Conservation (phyloP, 139 green algal species). For the Chlorella sp. region DNA sequence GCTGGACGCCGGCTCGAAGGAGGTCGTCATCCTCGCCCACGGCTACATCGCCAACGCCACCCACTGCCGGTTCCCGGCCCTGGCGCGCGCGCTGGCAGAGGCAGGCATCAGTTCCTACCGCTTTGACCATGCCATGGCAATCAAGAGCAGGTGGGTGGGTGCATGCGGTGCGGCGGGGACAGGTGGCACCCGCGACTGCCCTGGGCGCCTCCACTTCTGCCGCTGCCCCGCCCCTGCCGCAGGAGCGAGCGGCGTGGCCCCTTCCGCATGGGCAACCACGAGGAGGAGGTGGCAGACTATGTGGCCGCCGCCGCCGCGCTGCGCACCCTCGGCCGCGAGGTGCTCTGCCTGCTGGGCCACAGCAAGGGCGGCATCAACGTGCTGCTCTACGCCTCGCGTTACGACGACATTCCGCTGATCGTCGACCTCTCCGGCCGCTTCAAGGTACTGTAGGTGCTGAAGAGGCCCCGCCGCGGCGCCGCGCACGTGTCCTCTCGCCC, state of each 20-base stretch:
- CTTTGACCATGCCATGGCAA: conserved; percentile 40
- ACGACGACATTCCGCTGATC: conserved; percentile 25
- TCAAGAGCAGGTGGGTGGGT: too few relatives aligned
- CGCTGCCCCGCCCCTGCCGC: too few relatives aligned
- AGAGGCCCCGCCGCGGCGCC: not conserved
- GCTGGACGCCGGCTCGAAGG: conserved; percentile 8
- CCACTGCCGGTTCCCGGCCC: conserved; percentile 36
- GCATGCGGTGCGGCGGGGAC: too few relatives aligned
- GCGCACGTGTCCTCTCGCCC: not conserved
- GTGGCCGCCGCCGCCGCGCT: conserved; percentile 20
- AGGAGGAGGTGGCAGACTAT: conserved; percentile 35
- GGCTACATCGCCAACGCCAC: conserved; percentile 37
- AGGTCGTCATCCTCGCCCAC: conserved; percentile 43
- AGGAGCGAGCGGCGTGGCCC: conserved; percentile 27
- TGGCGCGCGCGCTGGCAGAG: conserved; percentile 24
- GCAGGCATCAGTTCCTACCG: conserved; percentile 30
- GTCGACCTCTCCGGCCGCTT: conserved; percentile 42
- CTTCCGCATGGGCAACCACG: conserved; percentile 49
- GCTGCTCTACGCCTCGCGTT: conserved; percentile 19
- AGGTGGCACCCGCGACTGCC: too few relatives aligned
- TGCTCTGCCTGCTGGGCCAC: conserved; percentile 41
- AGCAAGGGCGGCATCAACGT: conserved; percentile 39
- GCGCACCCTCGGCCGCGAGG: conserved; percentile 19
- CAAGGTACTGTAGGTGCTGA: conserved; percentile 4
- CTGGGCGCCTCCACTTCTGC: too few relatives aligned